Conservation (phyloP, 208 protist genomes). For the Leishmania turanica region DNA sequence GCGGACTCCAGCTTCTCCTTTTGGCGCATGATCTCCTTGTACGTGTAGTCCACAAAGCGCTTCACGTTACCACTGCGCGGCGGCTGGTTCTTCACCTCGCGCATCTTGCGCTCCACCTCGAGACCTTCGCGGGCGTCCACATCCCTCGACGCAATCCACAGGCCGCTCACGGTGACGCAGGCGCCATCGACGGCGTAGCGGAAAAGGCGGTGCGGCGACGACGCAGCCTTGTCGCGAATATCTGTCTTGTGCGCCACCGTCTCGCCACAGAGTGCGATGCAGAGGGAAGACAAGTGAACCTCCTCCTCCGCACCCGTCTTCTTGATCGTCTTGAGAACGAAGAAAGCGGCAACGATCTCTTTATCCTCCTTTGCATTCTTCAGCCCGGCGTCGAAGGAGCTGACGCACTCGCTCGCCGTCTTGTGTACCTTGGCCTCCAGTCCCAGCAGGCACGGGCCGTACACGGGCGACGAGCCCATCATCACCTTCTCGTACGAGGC, state of each 20-base stretch:
- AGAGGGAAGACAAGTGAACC: conserved; percentile 78
- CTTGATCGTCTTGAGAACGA: conserved; percentile 76
- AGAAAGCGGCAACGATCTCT: conserved; percentile 64
- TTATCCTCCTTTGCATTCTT: conserved; percentile 46
- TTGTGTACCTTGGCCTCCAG: conserved; percentile 52
- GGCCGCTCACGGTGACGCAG: conserved; percentile 55
- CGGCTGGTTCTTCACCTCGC: conserved; percentile 75
- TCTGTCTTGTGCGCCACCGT: conserved; percentile 45
- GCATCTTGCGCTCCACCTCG: conserved; percentile 73
- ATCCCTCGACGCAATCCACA: conserved; percentile 46
- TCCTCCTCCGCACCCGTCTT: conserved; percentile 51
- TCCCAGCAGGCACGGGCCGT: conserved; percentile 72
- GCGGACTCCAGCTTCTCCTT: conserved; percentile 62
- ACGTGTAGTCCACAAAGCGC: conserved; percentile 69
- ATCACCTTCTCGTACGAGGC: conserved; percentile 45
- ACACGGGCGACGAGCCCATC: conserved; percentile 71
- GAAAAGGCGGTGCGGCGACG: conserved; percentile 62
- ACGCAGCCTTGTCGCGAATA: conserved; percentile 65
- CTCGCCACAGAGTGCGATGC: conserved; percentile 58
- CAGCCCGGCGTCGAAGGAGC: conserved; percentile 50
- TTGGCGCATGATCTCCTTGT: conserved; percentile 68
- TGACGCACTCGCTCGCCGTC: conserved; percentile 39
- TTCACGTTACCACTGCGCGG: conserved; percentile 79
- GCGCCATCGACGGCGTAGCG: conserved; percentile 76
- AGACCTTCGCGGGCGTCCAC: conserved; percentile 39